phyloP scores from a whole-genome alignment of 1,139 yeast species.

The Nakaseomyces delphensis region DNA sequence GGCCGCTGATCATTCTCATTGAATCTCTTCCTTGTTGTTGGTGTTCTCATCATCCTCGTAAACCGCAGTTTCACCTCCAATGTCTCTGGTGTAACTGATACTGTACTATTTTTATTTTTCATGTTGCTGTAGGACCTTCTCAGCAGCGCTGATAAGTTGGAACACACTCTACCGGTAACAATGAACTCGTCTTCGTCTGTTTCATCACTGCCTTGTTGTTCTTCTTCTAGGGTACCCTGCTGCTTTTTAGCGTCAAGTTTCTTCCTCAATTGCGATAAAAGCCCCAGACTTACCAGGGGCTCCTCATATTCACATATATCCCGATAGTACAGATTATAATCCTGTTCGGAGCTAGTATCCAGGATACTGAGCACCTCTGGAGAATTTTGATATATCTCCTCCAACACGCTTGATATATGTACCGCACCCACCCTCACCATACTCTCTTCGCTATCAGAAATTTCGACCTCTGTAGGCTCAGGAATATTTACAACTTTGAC shows the following conservation, averaged over 20 bases:
- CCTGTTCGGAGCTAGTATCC: conserved; percentile 28
- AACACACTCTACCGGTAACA: conserved; percentile 67
- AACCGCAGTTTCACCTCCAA: conserved; percentile 57
- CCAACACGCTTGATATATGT: conserved; percentile 21
- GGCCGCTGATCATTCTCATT: background rate
- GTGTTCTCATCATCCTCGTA: conserved; percentile 31
- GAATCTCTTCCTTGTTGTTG: background rate
- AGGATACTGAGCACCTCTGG: conserved; percentile 29
- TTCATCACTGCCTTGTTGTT: conserved; percentile 13
- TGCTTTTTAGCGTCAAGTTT: conserved; percentile 24
- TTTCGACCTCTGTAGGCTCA: conserved; percentile 1
- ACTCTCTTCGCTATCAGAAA: background rate
- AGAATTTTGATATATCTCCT: conserved; percentile 28
- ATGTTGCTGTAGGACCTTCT: conserved; percentile 36
- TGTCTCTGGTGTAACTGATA: conserved; percentile 36
- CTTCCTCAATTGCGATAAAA: conserved; percentile 40
- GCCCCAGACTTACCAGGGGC: conserved; percentile 68
- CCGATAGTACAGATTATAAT: conserved; percentile 63
- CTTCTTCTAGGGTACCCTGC: conserved; percentile 8
- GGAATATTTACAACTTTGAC: conserved; percentile 26
- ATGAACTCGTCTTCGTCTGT: conserved; percentile 30
- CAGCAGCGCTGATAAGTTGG: conserved; percentile 52
- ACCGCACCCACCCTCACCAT: conserved; percentile 24
- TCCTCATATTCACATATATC: conserved; percentile 70
- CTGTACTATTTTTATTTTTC: conserved; percentile 7